phyloP scores from a whole-genome alignment of 306 rosid genomes.

The Erythrophleum fordii region DNA sequence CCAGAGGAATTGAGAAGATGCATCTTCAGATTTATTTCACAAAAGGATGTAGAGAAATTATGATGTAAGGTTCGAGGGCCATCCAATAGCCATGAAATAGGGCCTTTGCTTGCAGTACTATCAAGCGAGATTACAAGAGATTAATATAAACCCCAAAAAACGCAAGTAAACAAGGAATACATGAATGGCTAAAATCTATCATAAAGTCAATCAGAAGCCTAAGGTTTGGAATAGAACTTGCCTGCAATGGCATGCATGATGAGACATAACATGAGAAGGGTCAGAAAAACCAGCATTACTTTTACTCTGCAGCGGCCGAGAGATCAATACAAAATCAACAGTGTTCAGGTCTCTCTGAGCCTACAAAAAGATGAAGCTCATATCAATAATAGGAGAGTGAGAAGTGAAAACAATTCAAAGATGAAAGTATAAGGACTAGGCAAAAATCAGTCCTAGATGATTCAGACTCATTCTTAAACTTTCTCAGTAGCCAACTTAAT shows the following conservation, averaged over 20 bases:
- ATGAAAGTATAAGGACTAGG: constrained; percentile 1
- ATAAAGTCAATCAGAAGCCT: constrained; percentile 30
- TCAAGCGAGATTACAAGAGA: constrained; percentile 28
- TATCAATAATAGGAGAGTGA: constrained; percentile 23
- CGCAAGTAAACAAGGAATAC: neutral
- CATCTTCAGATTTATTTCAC: constrained; percentile 80
- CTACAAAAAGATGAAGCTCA: constrained; percentile 40
- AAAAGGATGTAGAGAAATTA: constrained; percentile 71
- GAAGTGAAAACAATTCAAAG: neutral
- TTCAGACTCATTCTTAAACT: neutral
- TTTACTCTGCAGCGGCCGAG: constrained; percentile 54
- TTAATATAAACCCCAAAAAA: constrained; percentile 7
- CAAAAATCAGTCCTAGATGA: constrained; percentile 24
- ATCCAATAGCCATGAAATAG: constrained; percentile 84
- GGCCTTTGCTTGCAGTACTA: constrained; percentile 76
- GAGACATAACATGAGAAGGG: constrained; percentile 67
- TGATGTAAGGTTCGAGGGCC: constrained; percentile 80
- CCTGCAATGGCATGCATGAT: constrained; percentile 92
- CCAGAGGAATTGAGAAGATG: constrained; percentile 71
- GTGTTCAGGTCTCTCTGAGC: constrained; percentile 62
- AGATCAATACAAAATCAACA: constrained; percentile 85
- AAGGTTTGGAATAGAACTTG: constrained; percentile 43
- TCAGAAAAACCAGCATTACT: constrained; percentile 50
- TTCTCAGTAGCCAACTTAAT: neutral
- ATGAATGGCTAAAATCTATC: constrained; percentile 25